phyloP scores from a whole-genome alignment of 164 flowering plant genomes.

The Euptelea pleiosperma region DNA sequence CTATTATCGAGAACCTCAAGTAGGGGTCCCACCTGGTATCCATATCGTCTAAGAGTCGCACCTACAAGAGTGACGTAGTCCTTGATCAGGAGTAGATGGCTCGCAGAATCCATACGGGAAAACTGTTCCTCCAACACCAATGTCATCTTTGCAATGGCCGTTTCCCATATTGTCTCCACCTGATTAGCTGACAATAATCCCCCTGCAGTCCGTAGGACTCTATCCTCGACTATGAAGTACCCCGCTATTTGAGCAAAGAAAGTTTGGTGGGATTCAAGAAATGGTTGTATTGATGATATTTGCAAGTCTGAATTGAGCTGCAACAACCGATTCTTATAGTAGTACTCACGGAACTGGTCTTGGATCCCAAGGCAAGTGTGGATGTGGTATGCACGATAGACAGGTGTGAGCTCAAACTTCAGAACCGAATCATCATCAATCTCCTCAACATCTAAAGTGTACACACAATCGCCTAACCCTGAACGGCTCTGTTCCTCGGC shows the following conservation, averaged over 20 bases:
- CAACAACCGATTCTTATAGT: conserved; percentile 65
- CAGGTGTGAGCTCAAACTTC: conserved; percentile 80
- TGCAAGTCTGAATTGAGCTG: conserved; percentile 84
- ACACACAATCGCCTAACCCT: conserved; percentile 58
- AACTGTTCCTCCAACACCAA: conserved; percentile 66
- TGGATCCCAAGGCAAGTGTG: conserved; percentile 69
- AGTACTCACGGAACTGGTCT: conserved; percentile 78
- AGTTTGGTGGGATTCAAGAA: conserved; percentile 75
- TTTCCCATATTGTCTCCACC: conserved; percentile 82
- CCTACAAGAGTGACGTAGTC: conserved; percentile 83
- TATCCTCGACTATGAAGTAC: conserved; percentile 84
- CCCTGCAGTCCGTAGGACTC: conserved; percentile 75
- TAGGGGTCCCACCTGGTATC: conserved; percentile 68
- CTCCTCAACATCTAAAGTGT: conserved; percentile 70
- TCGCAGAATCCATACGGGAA: conserved; percentile 66
- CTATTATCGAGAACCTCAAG: conserved; percentile 63
- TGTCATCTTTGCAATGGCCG: conserved; percentile 66
- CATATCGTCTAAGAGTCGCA: conserved; percentile 70
- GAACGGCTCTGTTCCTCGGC: conserved; percentile 71
- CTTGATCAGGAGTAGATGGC: conserved; percentile 78
- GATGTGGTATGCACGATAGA: conserved; percentile 81
- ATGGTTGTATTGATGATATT: conserved; percentile 63
- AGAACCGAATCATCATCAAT: conserved; percentile 61
- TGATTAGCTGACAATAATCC: conserved; percentile 56
- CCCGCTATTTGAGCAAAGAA: conserved; percentile 83